Base-by-base conservation (phyloP, 2,329 filamentous ascomycete genomes). In the Trichoderma gracile region DNA sequence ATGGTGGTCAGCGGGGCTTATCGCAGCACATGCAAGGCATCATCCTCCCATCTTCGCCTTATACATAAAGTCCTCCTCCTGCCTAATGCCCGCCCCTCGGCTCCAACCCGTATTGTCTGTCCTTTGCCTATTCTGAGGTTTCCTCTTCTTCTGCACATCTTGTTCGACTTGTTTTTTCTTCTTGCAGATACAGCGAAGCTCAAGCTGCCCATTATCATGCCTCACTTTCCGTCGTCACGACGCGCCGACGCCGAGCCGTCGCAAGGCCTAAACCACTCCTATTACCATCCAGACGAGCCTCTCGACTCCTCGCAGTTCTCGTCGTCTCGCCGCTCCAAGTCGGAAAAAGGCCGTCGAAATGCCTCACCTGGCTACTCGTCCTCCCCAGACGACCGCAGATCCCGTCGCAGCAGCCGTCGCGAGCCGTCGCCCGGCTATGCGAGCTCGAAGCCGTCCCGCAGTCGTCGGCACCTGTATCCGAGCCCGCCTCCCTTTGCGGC, bases 211-310 rank as follows among this genome's bases (percentile, higher is more conserved):
- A 0, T 12, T 2, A 52, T 45, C 30, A 56, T 56, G 52, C 50
- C 60, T 5, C n/a, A 9, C 47, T 59, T 47, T n/a, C 43, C 53
- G 15, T 50, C 63, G 17, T 55, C 55, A 21, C 46, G 58, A 15
- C 49, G 43, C 50, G 17, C 38, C 12, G 63, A 65, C 15, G 52
- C 58, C 2, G 54, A 58, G 12, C 14, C 21, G 14, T 17, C 46
- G 25, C 52, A 42, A 19, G 64, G 64, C 46, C 64, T 66, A 47
- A 66, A 66, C 43, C 30, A 50, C 6, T 63, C 63, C 43, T 66
- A 65, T 33, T 65, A 66, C 17, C 5, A 60, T 6, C 43, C 65
- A 15, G 55, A 65, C 25, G 61, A 43, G 25, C 25, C 54, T 3
- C 15, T 55, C 23, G 53, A 42, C 15, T 19, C 49, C 6, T 53